Conservation (phyloP, 441 rosid genomes). For the Populus hybrid region DNA sequence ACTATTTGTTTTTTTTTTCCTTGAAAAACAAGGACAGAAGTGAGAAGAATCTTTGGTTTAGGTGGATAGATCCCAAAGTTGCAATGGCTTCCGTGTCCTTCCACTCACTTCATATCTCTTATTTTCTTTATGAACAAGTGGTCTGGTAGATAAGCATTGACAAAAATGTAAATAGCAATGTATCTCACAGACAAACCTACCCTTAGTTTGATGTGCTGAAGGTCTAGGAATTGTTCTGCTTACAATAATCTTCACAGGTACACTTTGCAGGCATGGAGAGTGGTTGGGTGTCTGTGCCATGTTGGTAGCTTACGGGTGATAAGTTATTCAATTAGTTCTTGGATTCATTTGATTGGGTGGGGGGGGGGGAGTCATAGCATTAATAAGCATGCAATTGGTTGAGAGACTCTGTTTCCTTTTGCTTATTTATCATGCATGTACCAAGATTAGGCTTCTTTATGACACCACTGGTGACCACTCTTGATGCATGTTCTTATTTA, state of each 20-base stretch:
- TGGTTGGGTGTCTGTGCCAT: background rate
- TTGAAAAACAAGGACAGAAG: background rate
- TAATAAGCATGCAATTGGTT: background rate
- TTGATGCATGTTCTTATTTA: background rate
- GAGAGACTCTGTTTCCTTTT: background rate
- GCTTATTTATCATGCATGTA: too few species aligned
- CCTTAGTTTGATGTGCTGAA: background rate
- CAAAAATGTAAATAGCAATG: background rate
- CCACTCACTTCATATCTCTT: background rate
- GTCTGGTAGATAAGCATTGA: background rate
- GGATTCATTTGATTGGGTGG: background rate
- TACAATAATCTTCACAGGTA: background rate
- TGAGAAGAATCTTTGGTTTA: background rate
- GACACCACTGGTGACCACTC: too few species aligned
- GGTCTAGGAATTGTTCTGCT: background rate
- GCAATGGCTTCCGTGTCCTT: slow-evolving; percentile 3
- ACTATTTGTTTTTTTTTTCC: background rate
- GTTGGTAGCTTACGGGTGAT: background rate
- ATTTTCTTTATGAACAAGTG: slow-evolving; percentile 3
- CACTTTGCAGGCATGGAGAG: slow-evolving; percentile 1
- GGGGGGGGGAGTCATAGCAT: too few species aligned
- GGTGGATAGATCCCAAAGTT: background rate
- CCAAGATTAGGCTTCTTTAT: too few species aligned
- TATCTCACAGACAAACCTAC: background rate
- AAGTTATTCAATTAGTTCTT: background rate